These are phyloP conservation scores for Heterobasidion parviporum DNA, from an alignment of 1,284 basidiomycete species.

Conservation along the genomic window DNA sequence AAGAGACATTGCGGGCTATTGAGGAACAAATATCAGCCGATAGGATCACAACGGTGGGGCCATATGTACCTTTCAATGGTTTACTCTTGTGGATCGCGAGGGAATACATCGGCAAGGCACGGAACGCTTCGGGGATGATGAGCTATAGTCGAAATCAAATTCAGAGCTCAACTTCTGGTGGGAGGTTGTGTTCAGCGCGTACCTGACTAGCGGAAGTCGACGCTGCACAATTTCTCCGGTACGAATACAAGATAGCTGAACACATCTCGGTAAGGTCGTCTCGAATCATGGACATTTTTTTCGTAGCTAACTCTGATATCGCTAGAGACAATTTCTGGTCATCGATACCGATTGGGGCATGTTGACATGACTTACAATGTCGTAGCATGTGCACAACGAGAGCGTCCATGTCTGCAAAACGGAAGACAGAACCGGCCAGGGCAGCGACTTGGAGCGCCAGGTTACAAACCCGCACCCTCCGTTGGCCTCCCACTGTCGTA, in stretches of 20 bases:
- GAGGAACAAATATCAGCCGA: not conserved
- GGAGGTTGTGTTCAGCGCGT: constrained; percentile 9
- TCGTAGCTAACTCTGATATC: constrained; percentile 54
- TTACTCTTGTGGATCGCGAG: constrained; percentile 88
- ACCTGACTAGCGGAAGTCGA: constrained; percentile 80
- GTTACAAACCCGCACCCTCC: constrained; percentile 85
- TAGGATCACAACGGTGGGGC: constrained; percentile 3
- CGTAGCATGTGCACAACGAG: constrained; percentile 72
- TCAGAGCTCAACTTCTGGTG: not conserved
- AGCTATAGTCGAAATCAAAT: constrained; percentile 39
- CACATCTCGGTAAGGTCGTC: constrained; percentile 84
- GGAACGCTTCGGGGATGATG: constrained; percentile 92
- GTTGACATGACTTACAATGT: constrained; percentile 48
- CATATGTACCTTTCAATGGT: constrained; percentile 72
- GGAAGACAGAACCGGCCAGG: constrained; percentile 88
- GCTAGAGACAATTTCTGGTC: constrained; percentile 32
- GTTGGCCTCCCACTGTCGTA: constrained; percentile 51
- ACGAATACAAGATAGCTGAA: constrained; percentile 79
- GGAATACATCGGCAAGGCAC: constrained; percentile 79
- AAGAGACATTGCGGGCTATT: constrained; percentile 77
- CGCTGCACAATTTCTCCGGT: constrained; percentile 87
- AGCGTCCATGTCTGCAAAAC: constrained; percentile 88
- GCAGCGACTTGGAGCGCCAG: constrained; percentile 76
- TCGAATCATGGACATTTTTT: constrained; percentile 70
- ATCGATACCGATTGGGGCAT: not conserved